Conservation (phyloP, 164 flowering plant species). For the Umbilicus rupestris region DNA sequence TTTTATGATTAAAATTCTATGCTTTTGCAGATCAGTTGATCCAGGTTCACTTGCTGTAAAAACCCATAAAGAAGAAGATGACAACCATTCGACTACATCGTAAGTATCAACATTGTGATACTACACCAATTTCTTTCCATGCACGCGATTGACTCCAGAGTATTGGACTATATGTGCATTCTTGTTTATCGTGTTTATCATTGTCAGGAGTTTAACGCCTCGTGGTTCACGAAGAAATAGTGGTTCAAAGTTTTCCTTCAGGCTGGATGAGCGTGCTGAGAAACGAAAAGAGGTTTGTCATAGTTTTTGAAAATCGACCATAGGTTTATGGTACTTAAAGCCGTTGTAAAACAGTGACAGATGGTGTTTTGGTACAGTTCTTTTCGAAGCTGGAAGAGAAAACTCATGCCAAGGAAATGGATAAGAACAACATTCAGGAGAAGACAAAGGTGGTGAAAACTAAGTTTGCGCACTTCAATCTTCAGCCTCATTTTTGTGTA, state of each 20-base stretch:
- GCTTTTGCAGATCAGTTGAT: background rate
- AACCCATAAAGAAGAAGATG: background rate
- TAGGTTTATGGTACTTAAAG: background rate
- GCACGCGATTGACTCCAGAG: background rate
- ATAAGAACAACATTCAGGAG: constrained; percentile 53
- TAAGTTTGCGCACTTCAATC: too few relatives aligned
- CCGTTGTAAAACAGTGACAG: background rate
- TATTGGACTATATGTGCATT: background rate
- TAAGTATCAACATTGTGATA: background rate
- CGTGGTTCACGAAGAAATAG: constrained; percentile 31
- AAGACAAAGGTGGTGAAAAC: constrained; percentile 55
- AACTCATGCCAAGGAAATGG: constrained; percentile 63
- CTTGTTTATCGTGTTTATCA: constrained; percentile 2
- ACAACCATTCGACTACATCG: constrained; percentile 2
- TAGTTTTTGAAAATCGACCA: background rate
- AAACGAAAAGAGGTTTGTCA: constrained; percentile 64
- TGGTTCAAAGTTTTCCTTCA: constrained; percentile 50
- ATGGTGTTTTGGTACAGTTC: constrained; percentile 33
- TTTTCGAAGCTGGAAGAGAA: constrained; percentile 75
- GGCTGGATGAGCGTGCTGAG: constrained; percentile 81
- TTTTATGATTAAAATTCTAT: background rate
- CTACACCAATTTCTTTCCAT: background rate
- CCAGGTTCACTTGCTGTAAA: background rate
- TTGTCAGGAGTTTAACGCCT: constrained; percentile 35
- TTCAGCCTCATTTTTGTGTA: too few relatives aligned